Conservation (phyloP, 2,329 filamentous ascomycete species). For the Fusarium algeriense region DNA sequence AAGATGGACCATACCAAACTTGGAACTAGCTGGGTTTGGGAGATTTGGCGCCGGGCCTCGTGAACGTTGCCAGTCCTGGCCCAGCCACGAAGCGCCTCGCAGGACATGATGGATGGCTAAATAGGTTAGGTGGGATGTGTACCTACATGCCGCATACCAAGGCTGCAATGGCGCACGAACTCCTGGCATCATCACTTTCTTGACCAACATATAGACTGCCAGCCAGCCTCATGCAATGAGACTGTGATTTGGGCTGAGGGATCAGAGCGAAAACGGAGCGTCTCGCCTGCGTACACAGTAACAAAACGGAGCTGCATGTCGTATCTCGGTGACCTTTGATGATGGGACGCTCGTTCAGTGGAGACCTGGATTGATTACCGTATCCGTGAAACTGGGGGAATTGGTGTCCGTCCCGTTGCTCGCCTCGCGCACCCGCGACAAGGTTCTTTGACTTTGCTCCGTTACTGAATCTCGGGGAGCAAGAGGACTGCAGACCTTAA, state of each 20-base stretch:
- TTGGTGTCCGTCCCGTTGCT: constrained; percentile 21
- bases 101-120: constrained; percentile 25
- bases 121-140: constrained; percentile 31
- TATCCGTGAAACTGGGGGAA: constrained; percentile 22
- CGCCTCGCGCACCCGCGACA: constrained; percentile 13
- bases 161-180: constrained; percentile 31
- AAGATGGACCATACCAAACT: constrained; percentile 30
- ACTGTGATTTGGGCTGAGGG: constrained; percentile 14
- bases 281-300: constrained; percentile 1
- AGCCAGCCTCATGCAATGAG: constrained; percentile 20
- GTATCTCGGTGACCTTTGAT: constrained; percentile 38
- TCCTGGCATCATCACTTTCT: constrained; percentile 26
- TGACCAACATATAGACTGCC: constrained; percentile 9
- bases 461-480: neutral
- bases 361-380: neutral
- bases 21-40: constrained; percentile 37
- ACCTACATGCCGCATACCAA: constrained; percentile 42
- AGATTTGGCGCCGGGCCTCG: constrained; percentile 42
- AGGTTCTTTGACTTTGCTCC: constrained; percentile 8
- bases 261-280: constrained; percentile 25
- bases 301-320: constrained; percentile 8
- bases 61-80: constrained; percentile 40
- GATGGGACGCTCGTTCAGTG: constrained; percentile 15
- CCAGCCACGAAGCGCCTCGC: constrained; percentile 41
- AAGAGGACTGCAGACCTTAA: no score